phyloP scores from a whole-genome alignment of 2,329 filamentous ascomycete species.

The Colletotrichum karsti region DNA sequence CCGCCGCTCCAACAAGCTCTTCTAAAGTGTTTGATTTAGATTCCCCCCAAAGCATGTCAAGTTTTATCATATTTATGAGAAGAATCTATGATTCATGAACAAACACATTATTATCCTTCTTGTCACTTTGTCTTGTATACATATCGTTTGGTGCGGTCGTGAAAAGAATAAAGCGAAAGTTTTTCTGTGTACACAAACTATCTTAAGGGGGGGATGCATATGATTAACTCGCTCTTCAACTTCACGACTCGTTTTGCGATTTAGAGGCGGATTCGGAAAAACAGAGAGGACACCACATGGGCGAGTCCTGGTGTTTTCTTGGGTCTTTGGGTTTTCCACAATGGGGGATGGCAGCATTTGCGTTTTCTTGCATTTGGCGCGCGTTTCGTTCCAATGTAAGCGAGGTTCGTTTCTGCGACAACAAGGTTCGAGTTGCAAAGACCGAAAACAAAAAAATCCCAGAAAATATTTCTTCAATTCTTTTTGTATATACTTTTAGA shows the following conservation, averaged over 20 bases:
- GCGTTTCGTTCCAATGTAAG: slow-evolving; percentile 8
- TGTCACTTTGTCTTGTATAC: slow-evolving; percentile 14
- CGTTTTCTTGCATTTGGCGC: not conserved
- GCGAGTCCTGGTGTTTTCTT: slow-evolving; percentile 1
- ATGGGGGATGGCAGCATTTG: not conserved
- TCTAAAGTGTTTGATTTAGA: slow-evolving; percentile 27
- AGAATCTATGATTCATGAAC: slow-evolving; percentile 30
- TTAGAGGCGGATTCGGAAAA: not conserved
- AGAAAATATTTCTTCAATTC: slow-evolving; percentile 17
- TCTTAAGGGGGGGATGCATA: not conserved
- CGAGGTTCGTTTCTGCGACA: not conserved
- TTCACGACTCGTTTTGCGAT: not conserved
- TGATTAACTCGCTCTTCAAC: not conserved
- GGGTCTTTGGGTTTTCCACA: not conserved
- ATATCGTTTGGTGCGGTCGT: slow-evolving; percentile 3
- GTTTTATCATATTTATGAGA: slow-evolving; percentile 24
- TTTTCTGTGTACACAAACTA: slow-evolving; percentile 4
- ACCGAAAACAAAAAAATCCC: not conserved
- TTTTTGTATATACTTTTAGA: slow-evolving; percentile 16
- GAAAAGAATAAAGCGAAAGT: slow-evolving; percentile 16
- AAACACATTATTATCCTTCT: slow-evolving; percentile 20
- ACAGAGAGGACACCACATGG: not conserved
- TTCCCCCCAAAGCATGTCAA: slow-evolving; percentile 24
- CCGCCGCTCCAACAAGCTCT: slow-evolving; percentile 33
- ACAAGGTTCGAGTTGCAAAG: not conserved